A percentile compares a stretch with the other conserved stretches of the same genome.
These are phyloP conservation scores for Lactuca saligna DNA, from an alignment of 129 eudicot genomes.

Conservation along the genomic window DNA sequence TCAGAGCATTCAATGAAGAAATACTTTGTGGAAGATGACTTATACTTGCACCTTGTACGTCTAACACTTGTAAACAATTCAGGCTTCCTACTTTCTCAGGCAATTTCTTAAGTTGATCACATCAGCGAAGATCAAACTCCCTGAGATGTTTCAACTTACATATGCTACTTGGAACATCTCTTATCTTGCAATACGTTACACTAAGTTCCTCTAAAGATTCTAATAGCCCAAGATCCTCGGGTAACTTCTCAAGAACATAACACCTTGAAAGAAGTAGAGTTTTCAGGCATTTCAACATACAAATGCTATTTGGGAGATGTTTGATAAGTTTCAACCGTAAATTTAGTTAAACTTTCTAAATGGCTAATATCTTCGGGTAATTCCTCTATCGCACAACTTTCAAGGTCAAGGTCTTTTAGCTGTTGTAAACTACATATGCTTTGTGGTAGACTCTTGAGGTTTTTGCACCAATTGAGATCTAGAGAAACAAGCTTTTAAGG, in stretches of 20 bases:
- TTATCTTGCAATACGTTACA: no score
- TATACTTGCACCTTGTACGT: neutral
- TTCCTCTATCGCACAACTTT: neutral
- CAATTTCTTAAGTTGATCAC: neutral
- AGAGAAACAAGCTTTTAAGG: constrained; percentile 19
- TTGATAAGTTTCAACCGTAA: no score
- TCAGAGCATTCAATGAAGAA: neutral
- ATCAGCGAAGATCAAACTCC: neutral
- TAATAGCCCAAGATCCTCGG: no score
- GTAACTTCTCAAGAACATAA: no score
- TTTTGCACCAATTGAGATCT: neutral
- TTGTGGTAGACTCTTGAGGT: constrained; percentile 15
- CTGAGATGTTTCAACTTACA: neutral
- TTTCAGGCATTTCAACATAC: no score
- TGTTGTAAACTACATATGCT: constrained; percentile 20
- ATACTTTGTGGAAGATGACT: neutral
- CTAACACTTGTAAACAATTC: neutral
- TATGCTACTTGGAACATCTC: neutral
- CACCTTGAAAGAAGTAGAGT: no score
- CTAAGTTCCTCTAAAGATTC: no score
- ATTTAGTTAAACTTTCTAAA: neutral
- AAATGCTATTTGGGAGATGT: neutral
- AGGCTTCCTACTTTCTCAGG: neutral
- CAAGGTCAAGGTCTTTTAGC: constrained; percentile 6
- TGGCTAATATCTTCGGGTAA: neutral